Conservation (phyloP, 441 rosid species). For the Capsella rubella region DNA sequence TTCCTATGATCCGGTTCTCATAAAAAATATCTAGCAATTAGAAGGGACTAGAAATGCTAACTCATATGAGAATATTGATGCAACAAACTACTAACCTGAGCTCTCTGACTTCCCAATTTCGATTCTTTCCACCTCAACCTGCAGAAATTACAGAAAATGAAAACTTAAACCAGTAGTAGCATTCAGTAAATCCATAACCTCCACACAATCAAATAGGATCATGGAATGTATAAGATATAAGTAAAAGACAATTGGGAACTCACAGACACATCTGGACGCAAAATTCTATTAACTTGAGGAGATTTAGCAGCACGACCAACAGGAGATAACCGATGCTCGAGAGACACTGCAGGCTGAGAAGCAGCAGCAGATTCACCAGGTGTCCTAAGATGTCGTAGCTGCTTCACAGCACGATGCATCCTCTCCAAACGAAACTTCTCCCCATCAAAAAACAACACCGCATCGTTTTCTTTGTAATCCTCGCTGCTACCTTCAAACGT, state of each 20-base stretch:
- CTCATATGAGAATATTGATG: not conserved
- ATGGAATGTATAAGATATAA: not conserved
- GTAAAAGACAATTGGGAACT: slow-evolving; percentile 35
- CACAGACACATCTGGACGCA: slow-evolving; percentile 61
- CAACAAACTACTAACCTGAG: slow-evolving; percentile 43
- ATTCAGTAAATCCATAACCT: not conserved
- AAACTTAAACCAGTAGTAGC: slow-evolving; percentile 16
- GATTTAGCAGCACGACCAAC: slow-evolving; percentile 58
- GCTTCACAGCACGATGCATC: slow-evolving; percentile 79
- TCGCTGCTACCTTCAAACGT: slow-evolving; percentile 83
- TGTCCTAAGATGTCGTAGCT: slow-evolving; percentile 63
- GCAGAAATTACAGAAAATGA: slow-evolving; percentile 15
- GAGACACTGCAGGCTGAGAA: slow-evolving; percentile 46
- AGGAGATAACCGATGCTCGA: slow-evolving; percentile 63
- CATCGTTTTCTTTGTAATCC: slow-evolving; percentile 88
- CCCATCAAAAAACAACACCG: slow-evolving; percentile 81
- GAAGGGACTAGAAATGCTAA: slow-evolving; percentile 10
- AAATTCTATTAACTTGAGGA: slow-evolving; percentile 48
- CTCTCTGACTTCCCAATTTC: slow-evolving; percentile 56
- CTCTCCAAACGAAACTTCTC: slow-evolving; percentile 72
- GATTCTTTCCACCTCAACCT: slow-evolving; percentile 85
- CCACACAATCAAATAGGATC: slow-evolving; percentile 4
- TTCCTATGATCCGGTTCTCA: not conserved
- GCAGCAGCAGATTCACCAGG: slow-evolving; percentile 74
- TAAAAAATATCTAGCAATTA: not conserved